A percentile compares a stretch with the other conserved stretches of the same genome.
Evolutionary conservation across 2,329 filamentous ascomycete species (phyloP).

Genomic region (Mariannaea sp.): DNA sequence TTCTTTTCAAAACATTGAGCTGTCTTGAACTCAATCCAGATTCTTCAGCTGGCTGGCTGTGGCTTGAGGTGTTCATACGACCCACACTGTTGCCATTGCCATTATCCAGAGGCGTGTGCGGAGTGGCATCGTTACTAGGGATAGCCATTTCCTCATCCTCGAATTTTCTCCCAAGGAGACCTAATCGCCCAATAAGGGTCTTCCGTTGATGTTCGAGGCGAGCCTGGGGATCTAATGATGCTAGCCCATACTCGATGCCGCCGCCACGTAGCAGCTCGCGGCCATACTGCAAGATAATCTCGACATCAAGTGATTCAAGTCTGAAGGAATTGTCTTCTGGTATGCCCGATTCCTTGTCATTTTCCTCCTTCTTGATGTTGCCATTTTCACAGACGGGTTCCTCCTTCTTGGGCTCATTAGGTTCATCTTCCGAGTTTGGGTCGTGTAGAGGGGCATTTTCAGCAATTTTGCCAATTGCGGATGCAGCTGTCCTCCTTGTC

Average conservation of each 20-base stretch:
- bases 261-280: conserved; percentile 84
- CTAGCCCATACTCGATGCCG: conserved; percentile 83
- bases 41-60: conserved; percentile 61
- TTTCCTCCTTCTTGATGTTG: conserved; percentile 65
- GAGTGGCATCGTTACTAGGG: conserved; percentile 58
- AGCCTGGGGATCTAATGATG: conserved; percentile 78
- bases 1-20: conserved; percentile 91
- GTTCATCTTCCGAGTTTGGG: conserved; percentile 76
- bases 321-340: conserved; percentile 67
- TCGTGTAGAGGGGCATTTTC: conserved; percentile 87
- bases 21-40: conserved; percentile 85
- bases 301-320: conserved; percentile 76
- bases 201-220: conserved; percentile 89
- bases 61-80: conserved; percentile 45
- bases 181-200: conserved; percentile 79
- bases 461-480: conserved; percentile 92
- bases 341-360: conserved; percentile 51
- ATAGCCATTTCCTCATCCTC: conserved; percentile 77
- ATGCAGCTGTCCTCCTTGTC: conserved; percentile 88
- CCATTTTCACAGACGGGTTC: conserved; percentile 43
- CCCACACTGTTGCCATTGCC: conserved; percentile 41
- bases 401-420: conserved; percentile 48
- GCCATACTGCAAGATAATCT: conserved; percentile 79
- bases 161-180: conserved; percentile 80
- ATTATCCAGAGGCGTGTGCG: conserved; percentile 52